Evolutionary conservation across 2,329 filamentous ascomycete species (phyloP).

Genomic region (Thielaviopsis punctulata): DNA sequence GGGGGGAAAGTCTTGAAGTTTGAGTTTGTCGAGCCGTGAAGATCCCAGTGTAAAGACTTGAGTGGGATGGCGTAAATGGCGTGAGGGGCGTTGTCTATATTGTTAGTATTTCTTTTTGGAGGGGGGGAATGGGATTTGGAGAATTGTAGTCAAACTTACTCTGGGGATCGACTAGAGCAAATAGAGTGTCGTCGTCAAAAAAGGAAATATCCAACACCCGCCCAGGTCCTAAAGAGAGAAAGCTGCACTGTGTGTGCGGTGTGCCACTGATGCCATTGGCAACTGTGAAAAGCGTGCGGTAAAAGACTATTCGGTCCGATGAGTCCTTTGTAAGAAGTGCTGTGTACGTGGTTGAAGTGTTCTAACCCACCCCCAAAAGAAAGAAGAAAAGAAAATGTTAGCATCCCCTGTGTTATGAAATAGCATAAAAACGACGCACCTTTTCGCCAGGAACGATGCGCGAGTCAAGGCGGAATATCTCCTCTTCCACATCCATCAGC

Average conservation of each 20-base stretch:
- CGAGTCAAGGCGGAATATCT: slow-evolving; percentile 36
- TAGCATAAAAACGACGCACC: slow-evolving; percentile 16
- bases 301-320: slow-evolving; percentile 33
- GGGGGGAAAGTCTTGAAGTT: neutral
- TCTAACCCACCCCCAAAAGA: too few species aligned
- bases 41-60: slow-evolving; percentile 2
- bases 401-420: slow-evolving; percentile 20
- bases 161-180: slow-evolving; percentile 35
- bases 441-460: slow-evolving; percentile 28
- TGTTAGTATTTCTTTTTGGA: neutral
- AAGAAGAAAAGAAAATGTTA: too few species aligned
- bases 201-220: slow-evolving; percentile 50
- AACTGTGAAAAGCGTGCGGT: slow-evolving; percentile 33
- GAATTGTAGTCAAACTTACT: slow-evolving; percentile 18
- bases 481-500: slow-evolving; percentile 26
- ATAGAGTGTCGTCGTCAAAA: slow-evolving; percentile 41
- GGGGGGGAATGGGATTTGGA: neutral
- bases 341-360: neutral
- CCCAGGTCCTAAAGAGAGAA: slow-evolving; percentile 25
- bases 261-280: slow-evolving; percentile 41
- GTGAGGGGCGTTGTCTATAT: neutral
- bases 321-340: neutral
- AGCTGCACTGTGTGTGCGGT: slow-evolving; percentile 22
- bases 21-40: neutral
- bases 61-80: slow-evolving; percentile 9